phyloP scores from a whole-genome alignment of 2,329 filamentous ascomycete species.

The Byssochlamys sp. region DNA sequence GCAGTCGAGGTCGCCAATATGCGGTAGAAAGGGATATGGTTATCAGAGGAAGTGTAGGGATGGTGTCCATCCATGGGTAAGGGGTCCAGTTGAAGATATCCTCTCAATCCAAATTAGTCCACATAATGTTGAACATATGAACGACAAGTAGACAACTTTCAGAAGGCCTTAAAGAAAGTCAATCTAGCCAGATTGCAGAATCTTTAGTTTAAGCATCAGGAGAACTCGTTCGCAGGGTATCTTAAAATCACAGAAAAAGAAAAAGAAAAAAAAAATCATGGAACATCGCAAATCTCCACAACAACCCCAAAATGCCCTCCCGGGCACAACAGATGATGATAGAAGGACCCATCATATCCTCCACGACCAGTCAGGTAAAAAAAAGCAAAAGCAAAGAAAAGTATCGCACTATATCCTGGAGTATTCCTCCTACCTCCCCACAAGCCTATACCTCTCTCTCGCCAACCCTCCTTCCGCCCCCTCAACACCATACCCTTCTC shows the following conservation, averaged over 20 bases:
- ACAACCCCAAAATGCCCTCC: neutral
- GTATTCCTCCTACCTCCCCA: slow-evolving; percentile 17
- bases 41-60: neutral
- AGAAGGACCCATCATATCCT: neutral
- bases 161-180: neutral
- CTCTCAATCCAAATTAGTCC: neutral
- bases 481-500: slow-evolving; percentile 39
- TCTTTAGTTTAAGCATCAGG: neutral
- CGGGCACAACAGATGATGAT: too few relatives aligned
- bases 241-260: neutral
- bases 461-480: slow-evolving; percentile 36
- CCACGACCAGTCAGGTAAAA: neutral
- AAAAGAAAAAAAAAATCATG: neutral
- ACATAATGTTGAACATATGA: neutral
- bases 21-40: slow-evolving; percentile 1
- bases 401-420: neutral
- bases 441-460: slow-evolving; percentile 32
- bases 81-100: neutral
- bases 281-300: neutral
- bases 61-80: neutral
- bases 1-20: slow-evolving; percentile 19
- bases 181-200: neutral
- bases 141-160: neutral
- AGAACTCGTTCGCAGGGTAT: neutral
- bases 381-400: neutral